Percentiles rank a stretch among this genome's conserved stretches.
These are phyloP conservation scores for Borealophlyctis nickersoniae DNA, from an alignment of 192 early-diverging fungal species.

Conservation along the genomic window DNA sequence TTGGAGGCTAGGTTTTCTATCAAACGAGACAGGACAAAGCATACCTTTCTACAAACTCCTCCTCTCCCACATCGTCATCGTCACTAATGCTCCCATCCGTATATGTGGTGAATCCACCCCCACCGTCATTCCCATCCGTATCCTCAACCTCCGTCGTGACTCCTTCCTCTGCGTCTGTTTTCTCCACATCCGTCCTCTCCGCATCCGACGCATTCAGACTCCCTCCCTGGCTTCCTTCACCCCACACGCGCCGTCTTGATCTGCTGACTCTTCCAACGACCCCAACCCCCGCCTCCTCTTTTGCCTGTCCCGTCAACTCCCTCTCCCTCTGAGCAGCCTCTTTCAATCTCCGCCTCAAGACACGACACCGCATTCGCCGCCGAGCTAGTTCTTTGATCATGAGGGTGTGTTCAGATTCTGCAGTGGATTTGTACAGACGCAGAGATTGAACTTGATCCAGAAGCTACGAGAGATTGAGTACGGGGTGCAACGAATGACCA, in stretches of 20 bases:
- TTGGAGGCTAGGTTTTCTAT: too few species aligned
- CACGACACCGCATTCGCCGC: constrained; percentile 21
- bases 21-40: too few species aligned
- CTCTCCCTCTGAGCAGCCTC: not conserved
- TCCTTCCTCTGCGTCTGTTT: constrained; percentile 3
- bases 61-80: constrained; percentile 32
- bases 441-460: constrained; percentile 22
- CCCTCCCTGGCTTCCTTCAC: not conserved
- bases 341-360: constrained; percentile 17
- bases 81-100: not conserved
- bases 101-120: not conserved
- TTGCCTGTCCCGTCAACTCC: too few species aligned
- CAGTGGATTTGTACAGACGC: constrained; percentile 17
- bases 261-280: not conserved
- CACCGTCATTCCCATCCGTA: not conserved
- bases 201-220: too few species aligned
- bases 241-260: not conserved
- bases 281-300: too few species aligned
- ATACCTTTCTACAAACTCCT: too few species aligned
- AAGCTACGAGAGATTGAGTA: constrained; percentile 11
- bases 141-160: too few species aligned
- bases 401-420: constrained; percentile 24
- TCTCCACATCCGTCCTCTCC: not conserved
- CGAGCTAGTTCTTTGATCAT: constrained; percentile 34
- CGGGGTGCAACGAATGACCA: not conserved